Evolutionary conservation across 1,284 basidiomycete genomes (phyloP), one percentile per base, ranked within the genome.

Genomic region (Fomitopsis betulina): DNA sequence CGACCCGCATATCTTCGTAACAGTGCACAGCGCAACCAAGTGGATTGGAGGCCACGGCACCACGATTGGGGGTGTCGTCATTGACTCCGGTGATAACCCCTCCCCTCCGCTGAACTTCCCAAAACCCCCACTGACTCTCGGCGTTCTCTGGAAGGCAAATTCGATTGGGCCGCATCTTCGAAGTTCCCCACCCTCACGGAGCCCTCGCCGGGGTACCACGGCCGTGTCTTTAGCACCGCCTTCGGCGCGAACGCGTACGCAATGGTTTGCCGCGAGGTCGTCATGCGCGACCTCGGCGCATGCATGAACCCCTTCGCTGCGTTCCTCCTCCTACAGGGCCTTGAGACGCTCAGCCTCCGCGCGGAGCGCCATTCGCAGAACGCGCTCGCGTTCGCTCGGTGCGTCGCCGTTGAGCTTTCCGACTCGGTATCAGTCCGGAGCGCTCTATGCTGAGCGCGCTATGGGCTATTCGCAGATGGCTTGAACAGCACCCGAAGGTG

Each of bases 31-130:
- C 59, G 91, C 92, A 0, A 94, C 93, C 3, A 95, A 96, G 71
- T 95, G 93, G 93, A 93, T 95, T 54, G 89, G 92, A 32, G 92
- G 93, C 0, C 93, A 94, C 70, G 93, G 93, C 58, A 95, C 89
- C 2, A 93, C 91, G 27, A 93, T 96, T 54, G 93, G 81, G 5
- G 94, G 94, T 59, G 86, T 94, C 21, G 78, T 96, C 61, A 71
- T 95, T 56, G 93, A 94, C 70, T 82, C 84, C 25, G 93, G 83
- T 79, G 60, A 30, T 8, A 0, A 8, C 27, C 27, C 3, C 69
- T 65, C 40, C 8, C 10, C 23, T 25, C 21, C 45, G 17, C 49
- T 39, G 5, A 13, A 8, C 40, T 15, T 19, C n/a, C 37, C 39
- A 25, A 5, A 8, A 8, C n/a, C 27, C n/a, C 27, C 27, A 38